These are phyloP conservation scores for Apiotrichum gamsii DNA, from an alignment of 1,284 basidiomycete species.

Conservation along the genomic window DNA sequence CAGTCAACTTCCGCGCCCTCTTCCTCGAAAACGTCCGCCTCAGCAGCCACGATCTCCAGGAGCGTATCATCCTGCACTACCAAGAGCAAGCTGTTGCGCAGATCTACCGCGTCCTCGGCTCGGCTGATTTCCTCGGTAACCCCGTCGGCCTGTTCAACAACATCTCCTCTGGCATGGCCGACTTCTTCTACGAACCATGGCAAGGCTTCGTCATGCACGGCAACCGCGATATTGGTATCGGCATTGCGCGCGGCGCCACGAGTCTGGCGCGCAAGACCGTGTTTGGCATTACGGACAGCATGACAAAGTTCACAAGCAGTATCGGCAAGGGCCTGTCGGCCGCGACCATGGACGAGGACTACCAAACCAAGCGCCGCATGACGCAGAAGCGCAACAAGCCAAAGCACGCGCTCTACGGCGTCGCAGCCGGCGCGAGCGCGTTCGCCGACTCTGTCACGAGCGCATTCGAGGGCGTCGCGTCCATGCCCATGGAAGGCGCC, in stretches of 20 bases:
- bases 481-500: constrained; percentile 94
- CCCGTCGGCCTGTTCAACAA: constrained; percentile 98
- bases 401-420: constrained; percentile 93
- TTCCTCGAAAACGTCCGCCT: constrained; percentile 92
- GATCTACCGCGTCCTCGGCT: constrained; percentile 91
- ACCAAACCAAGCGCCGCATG: constrained; percentile 82
- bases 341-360: constrained; percentile 93
- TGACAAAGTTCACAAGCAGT: constrained; percentile 95
- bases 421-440: constrained; percentile 88
- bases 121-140: constrained; percentile 76
- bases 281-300: constrained; percentile 89
- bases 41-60: constrained; percentile 74
- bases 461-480: constrained; percentile 92
- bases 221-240: constrained; percentile 88
- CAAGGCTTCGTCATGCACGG: constrained; percentile 97
- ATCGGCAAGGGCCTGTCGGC: constrained; percentile 96
- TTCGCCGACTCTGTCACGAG: constrained; percentile 90
- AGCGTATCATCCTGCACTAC: constrained; percentile 86
- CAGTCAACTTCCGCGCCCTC: constrained; percentile 90
- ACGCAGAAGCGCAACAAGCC: constrained; percentile 88
- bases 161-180: constrained; percentile 95
- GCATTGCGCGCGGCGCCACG: constrained; percentile 95
- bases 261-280: constrained; percentile 99
- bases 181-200: constrained; percentile 99
- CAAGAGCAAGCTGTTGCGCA: constrained; percentile 89